These are phyloP conservation scores for Termitomyces eurrhizus DNA, from an alignment of 768 basidiomycete genomes.

Conservation along the genomic window DNA sequence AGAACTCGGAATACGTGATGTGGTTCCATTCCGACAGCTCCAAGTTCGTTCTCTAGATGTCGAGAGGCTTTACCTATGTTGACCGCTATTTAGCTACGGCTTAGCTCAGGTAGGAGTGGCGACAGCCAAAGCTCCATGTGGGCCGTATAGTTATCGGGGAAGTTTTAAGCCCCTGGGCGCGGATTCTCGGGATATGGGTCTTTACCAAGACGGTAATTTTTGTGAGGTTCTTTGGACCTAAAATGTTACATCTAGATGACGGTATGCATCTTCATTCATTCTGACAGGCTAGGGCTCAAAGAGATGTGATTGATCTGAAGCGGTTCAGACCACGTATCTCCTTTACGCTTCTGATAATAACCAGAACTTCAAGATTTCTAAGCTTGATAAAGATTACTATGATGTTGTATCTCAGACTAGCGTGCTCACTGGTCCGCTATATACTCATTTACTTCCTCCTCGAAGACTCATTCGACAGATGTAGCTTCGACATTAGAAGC, in stretches of 20 bases:
- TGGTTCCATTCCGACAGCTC: conserved; percentile 68
- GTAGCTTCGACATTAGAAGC: conserved; percentile 55
- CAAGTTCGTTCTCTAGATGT: conserved; percentile 32
- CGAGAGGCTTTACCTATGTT: neutral
- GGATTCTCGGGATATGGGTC: conserved; percentile 55
- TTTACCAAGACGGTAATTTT: conserved; percentile 42
- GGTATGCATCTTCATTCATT: conserved; percentile 19
- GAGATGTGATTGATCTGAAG: conserved; percentile 20
- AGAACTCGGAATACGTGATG: conserved; percentile 66
- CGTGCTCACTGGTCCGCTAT: conserved; percentile 35
- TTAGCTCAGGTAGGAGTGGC: conserved; percentile 63
- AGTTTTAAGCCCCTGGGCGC: conserved; percentile 57
- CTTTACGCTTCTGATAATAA: conserved; percentile 67
- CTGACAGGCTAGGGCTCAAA: neutral
- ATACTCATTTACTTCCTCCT: neutral
- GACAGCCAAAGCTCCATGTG: conserved; percentile 53
- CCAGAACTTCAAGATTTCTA: conserved; percentile 64
- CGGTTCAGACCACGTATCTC: conserved; percentile 50
- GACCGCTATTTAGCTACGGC: conserved; percentile 41
- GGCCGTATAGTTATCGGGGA: conserved; percentile 52
- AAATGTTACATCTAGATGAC: conserved; percentile 29
- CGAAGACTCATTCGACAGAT: neutral
- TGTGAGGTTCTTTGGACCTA: neutral
- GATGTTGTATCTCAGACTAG: conserved; percentile 47
- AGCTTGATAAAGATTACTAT: conserved; percentile 54